Conservation (phyloP, 768 basidiomycete genomes). For the Lepiota venenata region DNA sequence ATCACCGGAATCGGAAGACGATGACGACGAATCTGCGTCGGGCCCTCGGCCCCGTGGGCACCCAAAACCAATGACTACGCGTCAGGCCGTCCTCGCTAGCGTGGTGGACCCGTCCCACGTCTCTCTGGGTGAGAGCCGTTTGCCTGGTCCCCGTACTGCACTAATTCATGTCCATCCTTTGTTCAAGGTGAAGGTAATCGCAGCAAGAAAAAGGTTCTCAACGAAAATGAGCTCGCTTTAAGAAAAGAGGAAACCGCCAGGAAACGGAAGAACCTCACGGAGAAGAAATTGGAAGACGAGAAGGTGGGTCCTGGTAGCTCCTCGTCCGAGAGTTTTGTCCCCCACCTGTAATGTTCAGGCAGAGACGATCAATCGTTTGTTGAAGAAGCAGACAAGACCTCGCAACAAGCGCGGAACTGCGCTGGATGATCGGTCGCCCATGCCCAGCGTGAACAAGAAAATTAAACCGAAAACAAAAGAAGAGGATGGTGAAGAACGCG, state of each 20-base stretch:
- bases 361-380: conserved; percentile 85
- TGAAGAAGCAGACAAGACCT: conserved; percentile 79
- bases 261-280: conserved; percentile 75
- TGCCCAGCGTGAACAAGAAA: conserved; percentile 27
- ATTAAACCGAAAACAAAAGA: conserved; percentile 37
- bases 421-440: conserved; percentile 41
- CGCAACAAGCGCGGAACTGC: conserved; percentile 58
- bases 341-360: conserved; percentile 39
- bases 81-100: conserved; percentile 71
- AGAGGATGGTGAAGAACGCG: conserved; percentile 33
- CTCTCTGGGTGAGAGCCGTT: conserved; percentile 43
- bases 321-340: neutral
- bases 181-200: conserved; percentile 23
- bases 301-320: conserved; percentile 44
- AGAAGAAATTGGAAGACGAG: conserved; percentile 84
- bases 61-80: conserved; percentile 43
- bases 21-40: conserved; percentile 22
- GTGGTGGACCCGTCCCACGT: conserved; percentile 70
- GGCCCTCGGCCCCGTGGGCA: conserved; percentile 23
- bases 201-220: conserved; percentile 64
- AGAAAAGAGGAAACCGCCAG: conserved; percentile 78
- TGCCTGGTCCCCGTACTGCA: neutral
- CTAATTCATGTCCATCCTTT: neutral
- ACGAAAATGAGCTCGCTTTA: conserved; percentile 69
- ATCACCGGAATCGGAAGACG: conserved; percentile 27